phyloP scores from a whole-genome alignment of 805 yeast genomes.

The Hagleromyces aurorensis region DNA sequence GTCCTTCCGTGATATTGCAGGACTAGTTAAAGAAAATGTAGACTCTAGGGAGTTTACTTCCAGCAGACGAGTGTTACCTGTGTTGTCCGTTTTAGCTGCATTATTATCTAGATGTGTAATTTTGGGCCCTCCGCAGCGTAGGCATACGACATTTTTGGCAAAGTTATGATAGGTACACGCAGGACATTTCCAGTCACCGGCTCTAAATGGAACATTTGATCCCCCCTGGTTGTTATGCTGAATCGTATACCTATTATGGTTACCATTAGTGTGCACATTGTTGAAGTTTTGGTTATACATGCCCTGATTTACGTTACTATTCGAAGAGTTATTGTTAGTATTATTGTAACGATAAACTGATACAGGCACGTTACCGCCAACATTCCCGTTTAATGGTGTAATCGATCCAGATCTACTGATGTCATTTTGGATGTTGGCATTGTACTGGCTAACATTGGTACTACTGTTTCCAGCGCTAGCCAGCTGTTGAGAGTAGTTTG shows the following conservation, averaged over 20 bases:
- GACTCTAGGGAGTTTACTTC: no score
- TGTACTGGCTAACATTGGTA: constrained; percentile 6
- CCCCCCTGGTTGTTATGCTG: constrained; percentile 29
- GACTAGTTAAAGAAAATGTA: no score
- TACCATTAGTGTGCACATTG: constrained; percentile 5
- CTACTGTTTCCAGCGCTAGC: constrained; percentile 1
- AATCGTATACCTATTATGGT: constrained; percentile 3
- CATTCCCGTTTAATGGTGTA: not conserved
- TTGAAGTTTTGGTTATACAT: no score
- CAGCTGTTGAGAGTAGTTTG: constrained; percentile 3
- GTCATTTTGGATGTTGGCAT: constrained; percentile 1
- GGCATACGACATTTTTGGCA: constrained; percentile 80
- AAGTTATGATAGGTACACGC: constrained; percentile 83
- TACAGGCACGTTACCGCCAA: not conserved
- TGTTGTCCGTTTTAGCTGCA: constrained; percentile 4
- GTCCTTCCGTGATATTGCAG: no score
- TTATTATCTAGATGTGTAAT: constrained; percentile 12
- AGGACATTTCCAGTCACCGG: constrained; percentile 94
- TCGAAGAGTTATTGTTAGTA: constrained; percentile 7
- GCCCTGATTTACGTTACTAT: constrained; percentile 9
- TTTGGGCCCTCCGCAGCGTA: constrained; percentile 78
- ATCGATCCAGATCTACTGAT: not conserved
- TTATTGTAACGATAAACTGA: constrained; percentile 3
- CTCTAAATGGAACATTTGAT: constrained; percentile 78
- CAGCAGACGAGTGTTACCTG: not conserved